Evolutionary conservation across 2,329 filamentous ascomycete species (phyloP).

Genomic region (Stachybotrys elegans): DNA sequence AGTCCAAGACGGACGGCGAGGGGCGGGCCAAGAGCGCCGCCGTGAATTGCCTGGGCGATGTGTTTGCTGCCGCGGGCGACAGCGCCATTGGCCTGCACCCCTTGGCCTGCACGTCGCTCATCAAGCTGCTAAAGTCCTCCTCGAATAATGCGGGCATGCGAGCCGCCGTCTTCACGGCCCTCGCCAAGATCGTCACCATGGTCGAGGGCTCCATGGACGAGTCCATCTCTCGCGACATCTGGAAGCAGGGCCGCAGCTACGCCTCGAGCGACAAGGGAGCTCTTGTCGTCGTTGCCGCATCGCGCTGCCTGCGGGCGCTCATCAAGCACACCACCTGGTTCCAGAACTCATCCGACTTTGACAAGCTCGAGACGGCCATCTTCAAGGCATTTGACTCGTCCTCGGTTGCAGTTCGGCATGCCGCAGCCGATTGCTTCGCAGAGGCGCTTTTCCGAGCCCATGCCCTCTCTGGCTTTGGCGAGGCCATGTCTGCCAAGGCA

Average conservation of each 20-base stretch:
- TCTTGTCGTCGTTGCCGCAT: slow-evolving; percentile 73
- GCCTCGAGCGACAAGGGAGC: slow-evolving; percentile 76
- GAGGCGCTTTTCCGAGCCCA: slow-evolving; percentile 79
- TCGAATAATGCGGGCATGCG: slow-evolving; percentile 77
- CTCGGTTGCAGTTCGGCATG: slow-evolving; percentile 71
- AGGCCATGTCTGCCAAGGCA: slow-evolving; percentile 50
- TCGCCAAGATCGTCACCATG: slow-evolving; percentile 72
- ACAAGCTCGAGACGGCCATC: slow-evolving; percentile 74
- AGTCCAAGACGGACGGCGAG: slow-evolving; percentile 71
- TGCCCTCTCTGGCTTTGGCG: slow-evolving; percentile 39
- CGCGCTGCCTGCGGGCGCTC: slow-evolving; percentile 71
- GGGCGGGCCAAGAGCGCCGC: slow-evolving; percentile 80
- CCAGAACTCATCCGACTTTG: slow-evolving; percentile 83
- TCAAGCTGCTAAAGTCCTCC: slow-evolving; percentile 77
- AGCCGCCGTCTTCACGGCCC: slow-evolving; percentile 68
- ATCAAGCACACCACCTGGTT: slow-evolving; percentile 73
- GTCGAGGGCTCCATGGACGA: slow-evolving; percentile 79
- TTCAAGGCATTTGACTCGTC: slow-evolving; percentile 84
- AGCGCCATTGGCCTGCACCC: slow-evolving; percentile 82
- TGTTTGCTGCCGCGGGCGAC: slow-evolving; percentile 89
- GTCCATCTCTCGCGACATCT: slow-evolving; percentile 77
- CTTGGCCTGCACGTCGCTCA: slow-evolving; percentile 63
- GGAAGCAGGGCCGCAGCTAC: slow-evolving; percentile 81
- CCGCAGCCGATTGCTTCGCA: slow-evolving; percentile 80
- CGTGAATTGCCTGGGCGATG: slow-evolving; percentile 77